Evolutionary conservation across 208 protist species (phyloP).

Genomic region (Acanthamoeba royreba): DNA sequence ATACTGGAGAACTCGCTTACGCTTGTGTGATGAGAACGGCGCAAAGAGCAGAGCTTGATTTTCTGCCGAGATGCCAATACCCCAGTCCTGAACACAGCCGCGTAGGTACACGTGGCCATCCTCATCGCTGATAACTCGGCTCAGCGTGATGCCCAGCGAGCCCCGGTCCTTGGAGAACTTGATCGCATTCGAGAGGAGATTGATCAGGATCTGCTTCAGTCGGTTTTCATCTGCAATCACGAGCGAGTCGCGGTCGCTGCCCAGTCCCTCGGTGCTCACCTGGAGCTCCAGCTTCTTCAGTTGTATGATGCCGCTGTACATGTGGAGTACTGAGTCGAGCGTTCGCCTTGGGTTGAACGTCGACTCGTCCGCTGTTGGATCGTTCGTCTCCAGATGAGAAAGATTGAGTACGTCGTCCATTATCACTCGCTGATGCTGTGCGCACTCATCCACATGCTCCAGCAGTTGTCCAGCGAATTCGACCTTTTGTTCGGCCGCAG

Average conservation of each 20-base stretch:
- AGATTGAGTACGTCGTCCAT: not conserved
- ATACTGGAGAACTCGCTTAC: not conserved
- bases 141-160: not conserved
- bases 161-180: not conserved
- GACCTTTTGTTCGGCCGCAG: not conserved
- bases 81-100: conserved; percentile 31
- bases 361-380: not conserved
- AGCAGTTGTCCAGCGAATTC: not conserved
- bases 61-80: not conserved
- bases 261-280: not conserved
- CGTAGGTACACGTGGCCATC: not conserved
- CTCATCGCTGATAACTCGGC: too few species aligned
- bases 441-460: not conserved
- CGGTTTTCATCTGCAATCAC: not conserved
- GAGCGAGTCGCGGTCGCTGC: not conserved
- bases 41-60: conserved; percentile 51
- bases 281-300: not conserved
- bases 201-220: not conserved
- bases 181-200: not conserved
- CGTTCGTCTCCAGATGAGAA: not conserved
- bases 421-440: not conserved
- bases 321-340: not conserved
- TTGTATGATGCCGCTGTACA: not conserved
- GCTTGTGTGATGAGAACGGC: not conserved
- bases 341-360: not conserved